These are phyloP conservation scores for Simmondsia chinensis DNA, from an alignment of 148 eudicot genomes.

Conservation along the genomic window DNA sequence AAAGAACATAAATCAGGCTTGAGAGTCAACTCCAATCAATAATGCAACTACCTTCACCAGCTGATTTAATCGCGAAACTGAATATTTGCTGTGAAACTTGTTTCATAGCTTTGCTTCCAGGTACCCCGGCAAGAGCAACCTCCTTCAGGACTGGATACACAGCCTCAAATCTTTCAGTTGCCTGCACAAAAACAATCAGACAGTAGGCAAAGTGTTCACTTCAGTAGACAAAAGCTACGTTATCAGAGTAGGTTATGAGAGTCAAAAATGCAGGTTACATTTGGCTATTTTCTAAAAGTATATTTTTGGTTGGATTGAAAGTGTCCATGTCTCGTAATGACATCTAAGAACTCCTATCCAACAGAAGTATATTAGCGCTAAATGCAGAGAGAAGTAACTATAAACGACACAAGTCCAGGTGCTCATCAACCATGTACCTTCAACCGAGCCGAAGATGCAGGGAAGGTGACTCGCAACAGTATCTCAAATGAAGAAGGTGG, in stretches of 20 bases:
- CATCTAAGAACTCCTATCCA: no score
- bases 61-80: slow-evolving; percentile 46
- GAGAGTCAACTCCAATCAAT: no score
- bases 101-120: slow-evolving; percentile 87
- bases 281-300: no score
- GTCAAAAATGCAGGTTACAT: no score
- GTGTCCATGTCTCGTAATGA: no score
- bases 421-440: slow-evolving; percentile 35
- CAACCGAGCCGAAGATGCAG: slow-evolving; percentile 52
- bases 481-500: slow-evolving; percentile 62
- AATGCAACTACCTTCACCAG: slow-evolving; percentile 53
- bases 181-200: slow-evolving; percentile 27
- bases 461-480: slow-evolving; percentile 54
- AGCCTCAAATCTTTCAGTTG: slow-evolving; percentile 85
- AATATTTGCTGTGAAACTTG: slow-evolving; percentile 59
- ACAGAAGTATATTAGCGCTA: no score
- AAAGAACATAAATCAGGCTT: no score
- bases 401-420: neutral
- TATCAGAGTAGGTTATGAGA: no score
- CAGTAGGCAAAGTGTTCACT: neutral
- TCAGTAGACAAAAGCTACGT: no score
- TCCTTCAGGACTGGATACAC: slow-evolving; percentile 71
- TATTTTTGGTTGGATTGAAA: no score
- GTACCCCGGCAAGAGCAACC: slow-evolving; percentile 68
- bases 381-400: no score